Conservation (phyloP, 2,329 filamentous ascomycete species). For the Botrytis medusae region DNA sequence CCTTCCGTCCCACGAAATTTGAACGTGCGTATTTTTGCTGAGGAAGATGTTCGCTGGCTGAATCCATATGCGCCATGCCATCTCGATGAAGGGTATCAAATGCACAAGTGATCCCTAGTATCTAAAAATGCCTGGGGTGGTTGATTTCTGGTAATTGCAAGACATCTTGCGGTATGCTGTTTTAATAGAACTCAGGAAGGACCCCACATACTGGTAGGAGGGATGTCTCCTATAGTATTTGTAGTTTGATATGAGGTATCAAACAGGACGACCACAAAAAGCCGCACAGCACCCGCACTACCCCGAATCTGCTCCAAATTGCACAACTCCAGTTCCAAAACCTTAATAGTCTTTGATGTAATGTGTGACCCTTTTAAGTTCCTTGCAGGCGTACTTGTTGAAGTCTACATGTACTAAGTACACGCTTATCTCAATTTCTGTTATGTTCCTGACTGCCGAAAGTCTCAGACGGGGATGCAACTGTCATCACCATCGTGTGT, state of each 20-base stretch:
- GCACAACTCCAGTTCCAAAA: not conserved
- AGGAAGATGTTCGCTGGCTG: constrained; percentile 33
- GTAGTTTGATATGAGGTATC: constrained; percentile 27
- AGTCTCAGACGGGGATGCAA: not conserved
- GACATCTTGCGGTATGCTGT: not conserved
- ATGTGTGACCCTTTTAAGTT: not conserved
- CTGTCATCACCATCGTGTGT: not conserved
- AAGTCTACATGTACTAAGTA: not conserved
- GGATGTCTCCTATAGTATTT: constrained; percentile 1
- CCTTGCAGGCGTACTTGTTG: not conserved
- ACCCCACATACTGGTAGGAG: constrained; percentile 27
- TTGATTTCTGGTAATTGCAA: constrained; percentile 25
- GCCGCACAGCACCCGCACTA: constrained; percentile 27
- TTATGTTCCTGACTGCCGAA: not conserved
- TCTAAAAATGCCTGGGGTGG: constrained; percentile 27
- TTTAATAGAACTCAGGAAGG: constrained; percentile 31
- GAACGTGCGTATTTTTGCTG: constrained; percentile 23
- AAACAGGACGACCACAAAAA: constrained; percentile 31
- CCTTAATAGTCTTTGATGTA: not conserved
- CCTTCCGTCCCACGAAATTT: constrained; percentile 31
- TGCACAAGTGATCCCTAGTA: constrained; percentile 31
- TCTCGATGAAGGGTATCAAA: constrained; percentile 28
- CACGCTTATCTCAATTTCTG: not conserved
- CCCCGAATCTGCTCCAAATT: not conserved
- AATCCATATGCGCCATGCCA: constrained; percentile 33